These are phyloP conservation scores for Ceratocystis ficicola DNA, from an alignment of 2,329 filamentous ascomycete genomes.

Conservation along the genomic window DNA sequence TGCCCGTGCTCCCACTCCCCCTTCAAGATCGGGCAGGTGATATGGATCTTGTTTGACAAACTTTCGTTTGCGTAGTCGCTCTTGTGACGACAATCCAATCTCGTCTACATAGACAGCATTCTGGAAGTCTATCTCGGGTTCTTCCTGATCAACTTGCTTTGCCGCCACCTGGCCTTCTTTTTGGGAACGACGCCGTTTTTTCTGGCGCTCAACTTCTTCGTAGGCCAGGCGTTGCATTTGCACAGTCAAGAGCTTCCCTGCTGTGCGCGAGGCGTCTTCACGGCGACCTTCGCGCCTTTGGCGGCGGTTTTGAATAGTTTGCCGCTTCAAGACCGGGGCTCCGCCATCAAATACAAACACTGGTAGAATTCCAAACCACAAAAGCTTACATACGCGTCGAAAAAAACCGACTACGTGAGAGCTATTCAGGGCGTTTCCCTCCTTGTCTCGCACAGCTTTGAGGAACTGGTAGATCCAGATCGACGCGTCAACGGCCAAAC, in stretches of 20 bases:
- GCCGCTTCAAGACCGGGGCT: conserved; percentile 77
- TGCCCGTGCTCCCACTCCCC: conserved; percentile 72
- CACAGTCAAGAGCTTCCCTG: conserved; percentile 78
- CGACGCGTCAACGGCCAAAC: conserved; percentile 90
- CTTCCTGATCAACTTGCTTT: conserved; percentile 33
- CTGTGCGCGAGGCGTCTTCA: conserved; percentile 85
- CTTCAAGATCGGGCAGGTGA: conserved; percentile 77
- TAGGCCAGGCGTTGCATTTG: conserved; percentile 89
- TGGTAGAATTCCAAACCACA: conserved; percentile 91
- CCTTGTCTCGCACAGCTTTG: conserved; percentile 96
- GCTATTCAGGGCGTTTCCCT: conserved; percentile 91
- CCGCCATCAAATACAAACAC: conserved; percentile 98
- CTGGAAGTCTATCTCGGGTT: conserved; percentile 49
- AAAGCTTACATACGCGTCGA: conserved; percentile 89
- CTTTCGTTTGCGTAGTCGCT: conserved; percentile 59
- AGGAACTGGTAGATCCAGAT: conserved; percentile 99
- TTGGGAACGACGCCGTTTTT: conserved; percentile 25
- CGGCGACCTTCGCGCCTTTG: conserved; percentile 71
- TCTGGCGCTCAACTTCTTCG: conserved; percentile 60
- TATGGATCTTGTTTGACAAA: conserved; percentile 93
- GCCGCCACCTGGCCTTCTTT: conserved; percentile 34
- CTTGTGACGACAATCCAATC: conserved; percentile 62
- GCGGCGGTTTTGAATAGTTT: conserved; percentile 73
- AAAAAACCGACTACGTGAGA: conserved; percentile 97
- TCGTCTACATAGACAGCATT: conserved; percentile 87